Base-by-base conservation (phyloP, 768 basidiomycete species). In the Panaeolus papilionaceus region DNA sequence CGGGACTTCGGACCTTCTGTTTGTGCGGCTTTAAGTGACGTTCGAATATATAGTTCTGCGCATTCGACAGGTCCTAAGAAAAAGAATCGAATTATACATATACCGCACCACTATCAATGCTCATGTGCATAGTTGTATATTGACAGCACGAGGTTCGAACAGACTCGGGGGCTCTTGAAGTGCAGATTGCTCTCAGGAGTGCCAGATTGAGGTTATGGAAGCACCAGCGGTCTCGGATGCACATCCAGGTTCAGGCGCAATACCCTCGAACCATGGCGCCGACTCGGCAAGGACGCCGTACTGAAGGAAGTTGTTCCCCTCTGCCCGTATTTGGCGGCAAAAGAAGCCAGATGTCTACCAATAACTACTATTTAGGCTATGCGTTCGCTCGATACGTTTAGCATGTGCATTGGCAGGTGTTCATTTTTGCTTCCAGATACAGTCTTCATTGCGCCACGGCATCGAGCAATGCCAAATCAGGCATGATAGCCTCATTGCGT, bases 1-100 rank as follows among this genome's bases (percentile, higher is more conserved):
- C 54, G 54, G 54, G 28, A 16, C 54, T 58, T 58, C 54, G 54
- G 54, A 58, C 47, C 20, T 20, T 49, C 20, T 49, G 20, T 12
- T 7, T 23, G 3, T 26, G 47, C 47, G 47, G 47, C 47, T 49
- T 49, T 49, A 49, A 49, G 20, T 58, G 26, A 33, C 26, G 33
- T 33, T 58, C 54, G 26, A 33, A 37, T 33, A 10, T 16, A 1
- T 23, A 9, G 1, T 20, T 7, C 10, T 51, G 26, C 5, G 6
- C 9, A 12, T 28, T 28, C 4, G 33, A 33, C 23, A 18, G 1
- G 9, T 26, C 33, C 3, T 33, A 33, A 40, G 14, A 40, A 40
- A 40, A 40, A 40, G 39, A 33, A 33, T 33, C 33, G 33, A 33
- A 33, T 33, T 33, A 33, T 33, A 33, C 33, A 5, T 33, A 33